phyloP scores from a whole-genome alignment of 73 alveolate genomes.

The Paramecium bursaria region DNA sequence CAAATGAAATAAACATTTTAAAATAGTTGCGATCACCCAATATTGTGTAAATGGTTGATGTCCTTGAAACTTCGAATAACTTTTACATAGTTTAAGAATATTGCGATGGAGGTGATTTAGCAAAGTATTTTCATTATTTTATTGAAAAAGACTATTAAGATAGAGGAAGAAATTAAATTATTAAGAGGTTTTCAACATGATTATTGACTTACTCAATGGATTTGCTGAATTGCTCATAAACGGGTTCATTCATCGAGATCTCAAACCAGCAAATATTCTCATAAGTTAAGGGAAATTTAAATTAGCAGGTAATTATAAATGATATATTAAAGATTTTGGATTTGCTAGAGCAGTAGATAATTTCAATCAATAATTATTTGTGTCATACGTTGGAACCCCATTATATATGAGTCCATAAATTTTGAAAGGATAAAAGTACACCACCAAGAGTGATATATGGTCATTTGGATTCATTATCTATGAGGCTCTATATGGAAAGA shows the following conservation, averaged over 20 bases:
- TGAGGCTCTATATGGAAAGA: slow-evolving; percentile 37
- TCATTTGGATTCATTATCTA: slow-evolving; percentile 64
- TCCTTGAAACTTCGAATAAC: slow-evolving; percentile 63
- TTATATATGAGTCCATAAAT: slow-evolving; percentile 63
- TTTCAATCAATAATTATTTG: slow-evolving; percentile 57
- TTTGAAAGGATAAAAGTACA: slow-evolving; percentile 41
- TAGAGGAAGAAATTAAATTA: slow-evolving; percentile 5
- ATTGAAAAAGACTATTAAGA: neutral
- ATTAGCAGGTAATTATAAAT: slow-evolving; percentile 37
- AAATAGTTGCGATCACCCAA: slow-evolving; percentile 53
- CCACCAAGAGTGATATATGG: slow-evolving; percentile 69
- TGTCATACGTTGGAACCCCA: slow-evolving; percentile 67
- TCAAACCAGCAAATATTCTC: slow-evolving; percentile 67
- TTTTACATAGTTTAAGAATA: slow-evolving; percentile 60
- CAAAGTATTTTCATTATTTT: neutral
- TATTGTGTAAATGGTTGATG: slow-evolving; percentile 66
- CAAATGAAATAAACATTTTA: slow-evolving; percentile 65
- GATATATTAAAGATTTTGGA: slow-evolving; percentile 68
- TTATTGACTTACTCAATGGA: slow-evolving; percentile 56
- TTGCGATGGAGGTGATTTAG: slow-evolving; percentile 74
- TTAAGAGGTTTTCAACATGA: slow-evolving; percentile 10
- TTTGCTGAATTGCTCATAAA: slow-evolving; percentile 54
- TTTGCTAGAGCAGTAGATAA: slow-evolving; percentile 70
- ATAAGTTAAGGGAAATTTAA: slow-evolving; percentile 29
- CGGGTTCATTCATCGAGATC: slow-evolving; percentile 69